Evolutionary conservation across 225 moss, liverwort and hornwort genomes (phyloP).

Genomic region (Antitrichia curtipendula): DNA sequence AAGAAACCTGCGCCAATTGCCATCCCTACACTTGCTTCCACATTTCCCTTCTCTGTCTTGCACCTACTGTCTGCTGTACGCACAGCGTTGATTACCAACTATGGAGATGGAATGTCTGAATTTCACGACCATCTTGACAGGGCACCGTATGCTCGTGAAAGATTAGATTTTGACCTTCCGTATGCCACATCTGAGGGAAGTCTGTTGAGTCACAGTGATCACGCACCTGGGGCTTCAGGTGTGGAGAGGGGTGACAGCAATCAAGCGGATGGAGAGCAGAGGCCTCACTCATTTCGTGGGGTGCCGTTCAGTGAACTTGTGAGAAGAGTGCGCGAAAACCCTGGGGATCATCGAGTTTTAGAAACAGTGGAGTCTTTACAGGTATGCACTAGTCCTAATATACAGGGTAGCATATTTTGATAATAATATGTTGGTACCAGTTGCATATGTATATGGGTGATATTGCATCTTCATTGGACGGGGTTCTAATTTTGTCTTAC

Average conservation of each 20-base stretch:
- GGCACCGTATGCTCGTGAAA: constrained; percentile 31
- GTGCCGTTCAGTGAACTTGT: constrained; percentile 53
- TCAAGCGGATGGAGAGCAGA: constrained; percentile 40
- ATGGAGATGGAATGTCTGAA: constrained; percentile 28
- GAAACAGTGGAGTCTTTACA: constrained; percentile 49
- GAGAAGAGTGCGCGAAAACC: constrained; percentile 48
- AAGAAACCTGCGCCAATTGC: constrained; percentile 49
- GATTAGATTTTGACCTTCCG: constrained; percentile 46
- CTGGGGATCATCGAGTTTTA: constrained; percentile 56
- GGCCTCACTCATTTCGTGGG: constrained; percentile 12
- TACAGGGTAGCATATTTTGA: not conserved
- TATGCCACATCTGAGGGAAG: constrained; percentile 28
- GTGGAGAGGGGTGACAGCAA: constrained; percentile 24
- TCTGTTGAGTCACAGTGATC: constrained; percentile 28
- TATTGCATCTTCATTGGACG: not conserved
- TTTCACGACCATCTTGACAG: constrained; percentile 30
- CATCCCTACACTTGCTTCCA: constrained; percentile 60
- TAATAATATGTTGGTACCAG: not conserved
- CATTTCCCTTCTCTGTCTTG: constrained; percentile 61
- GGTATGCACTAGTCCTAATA: constrained; percentile 8
- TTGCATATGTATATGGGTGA: not conserved
- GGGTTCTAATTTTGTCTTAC: not conserved
- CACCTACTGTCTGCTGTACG: constrained; percentile 69
- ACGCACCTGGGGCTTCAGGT: constrained; percentile 29
- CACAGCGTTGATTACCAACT: constrained; percentile 37